Base-by-base conservation (phyloP, 106 monocot genomes). In the Xerophyta viscosa region DNA sequence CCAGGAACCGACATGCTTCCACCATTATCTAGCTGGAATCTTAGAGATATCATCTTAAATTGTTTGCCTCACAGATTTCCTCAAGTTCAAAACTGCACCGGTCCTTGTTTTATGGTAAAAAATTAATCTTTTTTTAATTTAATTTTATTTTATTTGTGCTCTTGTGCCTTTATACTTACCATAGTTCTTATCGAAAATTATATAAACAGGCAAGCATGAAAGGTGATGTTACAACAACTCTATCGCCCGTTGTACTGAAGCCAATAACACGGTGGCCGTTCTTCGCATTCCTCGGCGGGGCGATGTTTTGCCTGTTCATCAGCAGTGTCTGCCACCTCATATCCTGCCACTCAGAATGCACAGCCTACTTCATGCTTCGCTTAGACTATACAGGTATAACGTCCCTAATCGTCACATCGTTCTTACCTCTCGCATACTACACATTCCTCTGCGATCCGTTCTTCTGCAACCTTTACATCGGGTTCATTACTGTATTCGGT, bases 241-340 rank as follows among this genome's bases (percentile, higher is more conserved):
- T 29, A 53, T 53, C 57, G 1, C 39, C 57, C 3, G 24, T 37
- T 6, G 3, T 37, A 0, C 25, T 3, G 6, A 41, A 42, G 42
- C 57, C 57, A 10, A 60, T 48, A 0, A 33, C 60, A n/a, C 46
- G 47, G 14, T 48, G 46, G 60, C 60, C 60, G 6, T 33, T 60
- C 30, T 48, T 47, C 20, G 30, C 47, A 0, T 60, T 47, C 47
- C 17, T 60, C n/a, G 21, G 1, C 14, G 60, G 60, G 11, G 60
- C 30, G 29, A 48, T 60, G 60, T 48, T 48, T 12, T 60, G 60
- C 60, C 20, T 60, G 10, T 28, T 60, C 19, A 46, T 29, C 46
- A 60, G 60, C 60, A 60, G 60, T 30, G 22, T 31, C 9, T 46
- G 47, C 60, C 60, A 60, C 19, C 60, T 60, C 19, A 29, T 60